Evolutionary conservation across 2,329 filamentous ascomycete species (phyloP), one percentile per base, ranked within the genome.

Genomic region (Penicillium sp.): DNA sequence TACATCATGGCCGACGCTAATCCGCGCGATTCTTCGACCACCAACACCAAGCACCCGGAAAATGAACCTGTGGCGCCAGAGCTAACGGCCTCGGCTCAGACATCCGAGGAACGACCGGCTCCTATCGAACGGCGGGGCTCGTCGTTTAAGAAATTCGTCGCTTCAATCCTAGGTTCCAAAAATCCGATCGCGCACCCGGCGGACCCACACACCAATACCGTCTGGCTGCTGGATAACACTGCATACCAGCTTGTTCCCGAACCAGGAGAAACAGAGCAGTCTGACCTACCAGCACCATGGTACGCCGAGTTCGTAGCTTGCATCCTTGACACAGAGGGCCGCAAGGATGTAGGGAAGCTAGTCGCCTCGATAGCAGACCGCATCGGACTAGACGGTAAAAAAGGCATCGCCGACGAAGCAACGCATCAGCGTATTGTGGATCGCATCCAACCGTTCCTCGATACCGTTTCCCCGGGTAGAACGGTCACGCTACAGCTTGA

Each of bases 171-270:
- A 23, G 72, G 73, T 25, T 61, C 65, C 45, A 67, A 69, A 48
- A 88, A 86, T 66, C 86, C 87, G 1, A 75, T 87, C 12, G 79
- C 82, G 1, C 81, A 81, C 44, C 76, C 80, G 31, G 82, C 90
- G 45, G 82, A 85, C 52, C 78, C 80, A 15, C 75, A 83, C n/a
- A 73, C 79, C 48, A 89, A 96, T 70, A 85, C 84, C 14, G 86
- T 97, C 40, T 97, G 93, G 93, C 78, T 97, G 7, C 79, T 97
- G 46, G 92, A 97, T 77, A 96, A 94, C 67, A 93, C 89, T 2
- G 92, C 92, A 4, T 93, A 88, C 70, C 84, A 85, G 57, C 65
- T 71, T 23, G 49, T 68, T 51, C 69, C 70, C 67, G 56, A 46
- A 8, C 29, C 41, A 29, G 50, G 31, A 22, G 25, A 44, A 29